Evolutionary conservation across 192 early-diverging fungal genomes (phyloP), one percentile per base, ranked within the genome.

Genomic region (Backusella tarrabulga): DNA sequence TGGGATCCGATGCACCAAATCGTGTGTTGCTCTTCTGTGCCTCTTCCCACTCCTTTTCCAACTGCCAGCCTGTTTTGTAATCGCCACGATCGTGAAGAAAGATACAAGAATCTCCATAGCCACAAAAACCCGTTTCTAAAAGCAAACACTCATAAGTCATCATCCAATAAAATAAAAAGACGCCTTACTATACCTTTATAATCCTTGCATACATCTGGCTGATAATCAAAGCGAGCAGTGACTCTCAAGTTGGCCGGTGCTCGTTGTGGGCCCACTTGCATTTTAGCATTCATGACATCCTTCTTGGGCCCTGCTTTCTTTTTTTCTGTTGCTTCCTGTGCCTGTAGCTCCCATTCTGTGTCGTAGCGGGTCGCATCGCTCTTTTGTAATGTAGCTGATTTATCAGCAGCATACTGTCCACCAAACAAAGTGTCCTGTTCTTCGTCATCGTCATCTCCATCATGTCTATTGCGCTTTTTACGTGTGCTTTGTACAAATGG

Each of bases 151-250:
- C 66, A 66, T 23, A 34, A 23, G 67, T 19, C 5, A 42, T 32
- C 23, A 26, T 17, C 34, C 2, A 77, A n/a, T 6, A 19, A 60
- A 12, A 23, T 29, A 32, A 29, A 21, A 77, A 76, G 50, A 75
- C 84, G 52, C 83, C 83, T 26, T 76, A 83, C 78, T 72, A 50
- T 84, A 86, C 85, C 85, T 87, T 98, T 98, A 87, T 98, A 99
- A 87, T 99, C 98, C 84, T 99, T 99, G 88, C 98, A 99, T 34
- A 99, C 90, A 76, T 97, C 97, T 29, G 96, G 96, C 82, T 98
- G 95, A 82, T 98, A 99, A 84, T 99, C 98, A 76, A 99, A 95
- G 35, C 94, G 89, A 56, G 87, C 87, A 26, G 92, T 91, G 5
- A 96, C 91, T 72, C 95, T 89, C 34, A 96, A 88, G 77, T 95